These are phyloP conservation scores for Ilyonectria mors-panacis DNA, from an alignment of 2,329 filamentous ascomycete genomes.

Conservation along the genomic window DNA sequence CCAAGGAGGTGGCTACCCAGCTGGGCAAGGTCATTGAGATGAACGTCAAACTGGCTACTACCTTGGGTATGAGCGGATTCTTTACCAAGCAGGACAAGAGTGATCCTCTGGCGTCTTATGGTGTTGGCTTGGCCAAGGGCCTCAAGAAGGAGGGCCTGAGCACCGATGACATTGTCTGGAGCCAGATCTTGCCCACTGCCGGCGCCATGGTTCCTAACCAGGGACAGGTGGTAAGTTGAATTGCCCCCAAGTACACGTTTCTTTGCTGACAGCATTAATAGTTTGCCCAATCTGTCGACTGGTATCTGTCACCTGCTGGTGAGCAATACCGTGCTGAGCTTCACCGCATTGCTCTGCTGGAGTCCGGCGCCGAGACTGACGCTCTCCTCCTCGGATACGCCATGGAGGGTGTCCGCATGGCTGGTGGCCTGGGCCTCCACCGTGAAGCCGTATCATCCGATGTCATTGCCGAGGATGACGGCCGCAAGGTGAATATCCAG, in stretches of 20 bases:
- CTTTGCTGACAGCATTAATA: conserved; percentile 50
- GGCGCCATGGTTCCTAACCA: conserved; percentile 79
- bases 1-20: conserved; percentile 69
- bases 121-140: conserved; percentile 74
- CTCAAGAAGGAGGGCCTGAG: conserved; percentile 75
- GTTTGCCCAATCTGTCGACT: conserved; percentile 82
- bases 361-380: conserved; percentile 71
- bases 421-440: conserved; percentile 73
- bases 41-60: conserved; percentile 73
- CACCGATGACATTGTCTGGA: conserved; percentile 78
- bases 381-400: conserved; percentile 77
- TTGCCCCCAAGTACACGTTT: not conserved
- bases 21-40: conserved; percentile 74
- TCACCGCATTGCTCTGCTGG: conserved; percentile 69
- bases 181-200: conserved; percentile 78
- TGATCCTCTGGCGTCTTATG: conserved; percentile 73
- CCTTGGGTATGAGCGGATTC: conserved; percentile 57
- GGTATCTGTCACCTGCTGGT: conserved; percentile 74
- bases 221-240: conserved; percentile 71
- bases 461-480: conserved; percentile 66
- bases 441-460: conserved; percentile 66
- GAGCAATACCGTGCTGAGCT: conserved; percentile 72
- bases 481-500: conserved; percentile 64
- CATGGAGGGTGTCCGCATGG: conserved; percentile 80
- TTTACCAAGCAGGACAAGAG: conserved; percentile 67